Evolutionary conservation across 2,329 filamentous ascomycete genomes (phyloP), one percentile per base, ranked within the genome.

Genomic region (Colletotrichum lini): DNA sequence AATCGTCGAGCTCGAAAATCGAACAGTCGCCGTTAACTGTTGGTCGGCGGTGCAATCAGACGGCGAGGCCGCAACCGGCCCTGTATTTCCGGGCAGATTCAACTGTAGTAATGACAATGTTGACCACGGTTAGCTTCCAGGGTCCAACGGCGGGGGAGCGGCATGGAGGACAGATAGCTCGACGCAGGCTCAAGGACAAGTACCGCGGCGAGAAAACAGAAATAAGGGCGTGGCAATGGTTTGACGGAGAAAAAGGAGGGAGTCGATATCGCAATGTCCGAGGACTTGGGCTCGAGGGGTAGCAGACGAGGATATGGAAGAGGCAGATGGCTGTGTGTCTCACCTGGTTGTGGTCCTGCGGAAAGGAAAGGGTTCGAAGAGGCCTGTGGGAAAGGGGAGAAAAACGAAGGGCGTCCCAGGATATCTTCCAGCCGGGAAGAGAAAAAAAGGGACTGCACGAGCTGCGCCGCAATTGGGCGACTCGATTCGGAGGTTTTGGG

Each of bases 391-490:
- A 63, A 49, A 64, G 53, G 65, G 47, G 65, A 59, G 57, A 71
- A 58, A 69, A 72, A 72, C 45, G 65, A 72, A 63, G 47, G 59
- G 53, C 65, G 67, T 67, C 65, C 69, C 69, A 59, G 53, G 56
- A 69, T 58, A 59, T 72, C 53, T 58, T 69, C 65, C 69, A 70
- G 67, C 50, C 54, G 47, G 54, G 38, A 23, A 69, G 58, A 54
- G 47, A 54, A 44, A 23, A 68, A 63, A 49, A 50, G 45, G 54
- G 15, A 57, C 65, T 69, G 65, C 50, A 66, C 70, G 57, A 66
- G 80, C 78, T 81, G 80, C 80, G 80, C 82, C 79, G 77, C 77
- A 82, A 82, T 80, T 80, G 78, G 79, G 81, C 77, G 76, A 76
- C 77, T 76, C 75, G 75, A 77, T 78, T 81, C 78, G 78, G 76